Conservation (phyloP, 306 rosid species). For the Quillaja saponaria region DNA sequence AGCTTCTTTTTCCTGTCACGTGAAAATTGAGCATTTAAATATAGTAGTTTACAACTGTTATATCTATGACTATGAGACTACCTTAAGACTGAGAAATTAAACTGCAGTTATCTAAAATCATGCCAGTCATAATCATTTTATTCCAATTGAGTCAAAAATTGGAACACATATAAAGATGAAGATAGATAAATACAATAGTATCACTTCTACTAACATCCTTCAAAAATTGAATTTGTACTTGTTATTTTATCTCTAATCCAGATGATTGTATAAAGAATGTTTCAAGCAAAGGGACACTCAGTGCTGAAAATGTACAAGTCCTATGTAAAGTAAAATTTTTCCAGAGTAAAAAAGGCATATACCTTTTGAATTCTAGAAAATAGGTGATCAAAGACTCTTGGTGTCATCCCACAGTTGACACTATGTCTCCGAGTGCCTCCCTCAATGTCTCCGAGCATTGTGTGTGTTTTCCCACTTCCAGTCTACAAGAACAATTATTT, state of each 20-base stretch:
- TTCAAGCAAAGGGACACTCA: conserved; percentile 1
- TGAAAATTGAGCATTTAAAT: conserved; percentile 18
- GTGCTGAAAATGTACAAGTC: not conserved
- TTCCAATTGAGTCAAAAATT: conserved; percentile 4
- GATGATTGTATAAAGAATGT: not conserved
- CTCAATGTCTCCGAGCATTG: conserved; percentile 99
- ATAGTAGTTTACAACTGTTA: not conserved
- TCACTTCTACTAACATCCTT: conserved; percentile 14
- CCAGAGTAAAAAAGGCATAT: conserved; percentile 18
- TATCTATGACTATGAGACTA: no score
- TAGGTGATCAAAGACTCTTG: conserved; percentile 87
- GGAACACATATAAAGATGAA: conserved; percentile 1
- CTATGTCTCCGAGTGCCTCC: conserved; percentile 97
- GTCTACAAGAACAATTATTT: conserved; percentile 54
- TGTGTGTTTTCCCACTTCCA: conserved; percentile 99
- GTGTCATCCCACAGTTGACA: conserved; percentile 98
- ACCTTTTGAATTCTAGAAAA: conserved; percentile 98
- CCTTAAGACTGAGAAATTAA: no score
- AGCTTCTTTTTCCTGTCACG: conserved; percentile 80
- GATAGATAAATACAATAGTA: conserved; percentile 2
- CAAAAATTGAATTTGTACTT: not conserved
- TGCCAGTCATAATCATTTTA: not conserved
- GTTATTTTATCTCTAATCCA: conserved; percentile 12
- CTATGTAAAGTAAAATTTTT: conserved; percentile 1
- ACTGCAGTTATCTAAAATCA: conserved; percentile 13